A percentile compares a stretch with the other conserved stretches of the same genome.
These are phyloP conservation scores for Nigrospora sphaerica DNA, from an alignment of 2,329 filamentous ascomycete species.

Conservation along the genomic window DNA sequence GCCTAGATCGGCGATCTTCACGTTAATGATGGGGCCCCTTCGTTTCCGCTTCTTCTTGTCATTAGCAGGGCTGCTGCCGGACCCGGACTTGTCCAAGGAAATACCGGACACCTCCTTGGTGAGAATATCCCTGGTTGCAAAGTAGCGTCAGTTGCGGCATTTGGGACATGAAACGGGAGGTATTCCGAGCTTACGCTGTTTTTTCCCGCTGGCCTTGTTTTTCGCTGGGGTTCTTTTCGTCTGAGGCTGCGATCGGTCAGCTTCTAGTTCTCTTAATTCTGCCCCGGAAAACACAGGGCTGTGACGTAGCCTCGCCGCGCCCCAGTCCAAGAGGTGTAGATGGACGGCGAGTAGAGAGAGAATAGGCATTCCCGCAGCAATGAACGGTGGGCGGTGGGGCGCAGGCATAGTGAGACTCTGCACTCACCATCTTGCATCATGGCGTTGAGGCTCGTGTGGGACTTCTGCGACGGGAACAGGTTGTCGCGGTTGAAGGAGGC, in stretches of 20 bases:
- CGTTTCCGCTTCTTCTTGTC: conserved; percentile 60
- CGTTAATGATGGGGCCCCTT: conserved; percentile 67
- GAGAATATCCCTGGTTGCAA: conserved; percentile 64
- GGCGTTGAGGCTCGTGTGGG: conserved; percentile 73
- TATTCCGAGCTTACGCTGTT: conserved; percentile 65
- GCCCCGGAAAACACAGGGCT: too few species aligned
- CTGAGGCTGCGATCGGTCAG: not conserved
- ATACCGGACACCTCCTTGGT: conserved; percentile 93
- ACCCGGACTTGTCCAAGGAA: conserved; percentile 68
- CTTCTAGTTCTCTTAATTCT: too few species aligned
- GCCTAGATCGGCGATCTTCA: conserved; percentile 97
- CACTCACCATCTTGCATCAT: conserved; percentile 69
- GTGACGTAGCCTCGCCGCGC: too few species aligned
- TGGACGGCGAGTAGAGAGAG: too few species aligned
- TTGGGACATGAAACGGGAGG: not conserved
- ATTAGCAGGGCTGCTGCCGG: conserved; percentile 23
- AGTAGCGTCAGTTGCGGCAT: not conserved
- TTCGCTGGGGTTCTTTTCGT: conserved; percentile 45
- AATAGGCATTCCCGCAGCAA: too few species aligned
- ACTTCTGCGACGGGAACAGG: conserved; percentile 55
- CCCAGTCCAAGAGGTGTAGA: too few species aligned
- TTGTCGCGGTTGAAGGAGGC: conserved; percentile 80
- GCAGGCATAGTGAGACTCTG: too few species aligned
- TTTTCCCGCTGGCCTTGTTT: conserved; percentile 82
- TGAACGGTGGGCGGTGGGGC: too few species aligned